These are phyloP conservation scores for Pseudoturritis turrita DNA, from an alignment of 345 rosid genomes.

Conservation along the genomic window DNA sequence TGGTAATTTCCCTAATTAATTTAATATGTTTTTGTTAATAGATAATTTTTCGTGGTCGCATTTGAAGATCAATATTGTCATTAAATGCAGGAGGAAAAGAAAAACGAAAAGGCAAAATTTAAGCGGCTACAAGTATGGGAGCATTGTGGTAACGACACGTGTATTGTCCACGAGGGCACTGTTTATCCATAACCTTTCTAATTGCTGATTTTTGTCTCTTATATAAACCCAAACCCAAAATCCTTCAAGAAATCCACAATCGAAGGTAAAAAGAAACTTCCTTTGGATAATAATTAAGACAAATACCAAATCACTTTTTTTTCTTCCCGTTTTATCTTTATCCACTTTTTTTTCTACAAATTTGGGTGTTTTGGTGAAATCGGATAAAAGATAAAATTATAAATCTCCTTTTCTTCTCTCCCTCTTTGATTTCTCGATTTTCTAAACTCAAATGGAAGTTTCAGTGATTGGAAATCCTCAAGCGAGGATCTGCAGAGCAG, in stretches of 20 bases:
- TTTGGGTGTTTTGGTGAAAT: background rate
- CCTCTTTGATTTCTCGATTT: background rate
- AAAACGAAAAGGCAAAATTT: background rate
- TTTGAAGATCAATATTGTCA: background rate
- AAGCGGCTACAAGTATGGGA: slow-evolving; percentile 28
- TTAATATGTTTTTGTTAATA: background rate
- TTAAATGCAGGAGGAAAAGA: background rate
- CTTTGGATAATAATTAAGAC: background rate
- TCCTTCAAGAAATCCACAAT: slow-evolving; percentile 5
- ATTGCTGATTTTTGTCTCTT: background rate
- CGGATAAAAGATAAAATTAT: background rate
- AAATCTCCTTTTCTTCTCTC: background rate
- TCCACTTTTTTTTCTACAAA: background rate
- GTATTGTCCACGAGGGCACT: slow-evolving; percentile 10
- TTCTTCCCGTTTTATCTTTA: background rate
- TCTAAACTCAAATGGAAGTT: slow-evolving; percentile 45
- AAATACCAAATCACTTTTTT: background rate
- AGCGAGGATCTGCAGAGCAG: slow-evolving; percentile 38
- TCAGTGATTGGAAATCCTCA: slow-evolving; percentile 53
- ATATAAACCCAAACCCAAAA: slow-evolving; percentile 21
- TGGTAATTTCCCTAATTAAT: too few species aligned
- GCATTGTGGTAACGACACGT: slow-evolving; percentile 17
- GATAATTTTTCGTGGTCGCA: slow-evolving; percentile 19
- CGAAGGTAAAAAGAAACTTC: background rate
- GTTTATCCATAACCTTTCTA: slow-evolving; percentile 9